Base-by-base conservation (phyloP, 495 filamentous ascomycete species). In the Peziza echinospora region DNA sequence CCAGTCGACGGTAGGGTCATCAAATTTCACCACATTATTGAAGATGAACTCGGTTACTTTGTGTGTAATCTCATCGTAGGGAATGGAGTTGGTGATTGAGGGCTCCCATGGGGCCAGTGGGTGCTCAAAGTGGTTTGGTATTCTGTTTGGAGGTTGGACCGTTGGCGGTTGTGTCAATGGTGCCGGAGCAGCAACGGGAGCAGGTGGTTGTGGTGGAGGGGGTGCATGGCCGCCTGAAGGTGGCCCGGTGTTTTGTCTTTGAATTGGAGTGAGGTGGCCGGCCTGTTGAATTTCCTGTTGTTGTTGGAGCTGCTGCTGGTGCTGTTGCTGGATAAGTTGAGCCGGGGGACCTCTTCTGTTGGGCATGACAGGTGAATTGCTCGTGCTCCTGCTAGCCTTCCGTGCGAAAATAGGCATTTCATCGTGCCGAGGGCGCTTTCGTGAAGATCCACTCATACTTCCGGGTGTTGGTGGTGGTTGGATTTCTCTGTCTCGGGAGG, bases 41-140 rank as follows among this genome's bases (percentile, higher is more conserved):
- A 72, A 87, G 6, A 93, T 58, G 52, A 83, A 92, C 56, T 91
- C 79, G 41, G 76, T 77, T 6, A 92, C 64, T 10, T 62, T 48
- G 51, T 73, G 77, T 5, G 72, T 75, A 22, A 87, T 53, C 44
- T 81, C 71, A 41, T 84, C 78, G 44, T 71, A 64, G 0, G 80
- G 81, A 37, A 75, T 71, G 1, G 65, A 60, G 25, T 71, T 72
- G 5, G 71, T 73, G 44, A 92, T 79, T 26, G 70, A 82, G 2
- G 72, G 70, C 51, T 91, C 84, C 81, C 81, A 87, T 1, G 67
- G 69, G 0, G 76, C 76, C 8, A 80, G 60, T 63, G 63, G 30
- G 30, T 37, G 30, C 30, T 37, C 30, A 37, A 22, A 56, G 51
- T 46, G 49, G 30, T 40, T 52, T 49, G 43, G 24, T 51, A 26